Percentiles rank a stretch among this genome's conserved stretches.
Conservation (phyloP, 2,329 filamentous ascomycete species). For the Geoglossum cookeanum region DNA sequence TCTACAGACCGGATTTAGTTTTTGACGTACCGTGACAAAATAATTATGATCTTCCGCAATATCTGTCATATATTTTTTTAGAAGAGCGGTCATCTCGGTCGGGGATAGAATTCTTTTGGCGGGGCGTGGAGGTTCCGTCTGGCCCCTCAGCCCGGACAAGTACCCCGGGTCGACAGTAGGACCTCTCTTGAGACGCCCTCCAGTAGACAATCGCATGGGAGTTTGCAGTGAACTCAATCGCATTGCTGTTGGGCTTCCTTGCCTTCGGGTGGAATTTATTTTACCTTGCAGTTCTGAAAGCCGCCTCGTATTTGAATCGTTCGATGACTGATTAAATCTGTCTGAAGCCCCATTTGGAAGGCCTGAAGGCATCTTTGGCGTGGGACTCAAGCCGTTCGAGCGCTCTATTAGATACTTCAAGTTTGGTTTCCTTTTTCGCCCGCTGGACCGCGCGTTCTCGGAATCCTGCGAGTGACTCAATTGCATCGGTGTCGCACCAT, state of each 20-base stretch:
- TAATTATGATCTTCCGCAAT: background rate
- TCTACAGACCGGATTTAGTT: background rate
- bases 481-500: background rate
- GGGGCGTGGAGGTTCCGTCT: background rate
- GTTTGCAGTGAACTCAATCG: background rate
- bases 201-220: background rate
- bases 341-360: background rate
- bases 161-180: background rate
- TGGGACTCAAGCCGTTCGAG: background rate
- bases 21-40: constrained; percentile 1
- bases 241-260: background rate
- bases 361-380: background rate
- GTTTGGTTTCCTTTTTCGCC: background rate
- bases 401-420: background rate
- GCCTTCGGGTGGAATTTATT: background rate
- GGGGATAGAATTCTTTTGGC: background rate
- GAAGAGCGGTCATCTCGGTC: background rate
- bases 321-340: background rate
- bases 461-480: background rate
- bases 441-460: background rate
- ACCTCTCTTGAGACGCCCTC: background rate
- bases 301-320: background rate
- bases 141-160: background rate
- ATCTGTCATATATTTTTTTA: background rate
- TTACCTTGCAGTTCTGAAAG: background rate